Conservation (phyloP, 805 yeast species). For the Maudiozyma saulgeensis region DNA sequence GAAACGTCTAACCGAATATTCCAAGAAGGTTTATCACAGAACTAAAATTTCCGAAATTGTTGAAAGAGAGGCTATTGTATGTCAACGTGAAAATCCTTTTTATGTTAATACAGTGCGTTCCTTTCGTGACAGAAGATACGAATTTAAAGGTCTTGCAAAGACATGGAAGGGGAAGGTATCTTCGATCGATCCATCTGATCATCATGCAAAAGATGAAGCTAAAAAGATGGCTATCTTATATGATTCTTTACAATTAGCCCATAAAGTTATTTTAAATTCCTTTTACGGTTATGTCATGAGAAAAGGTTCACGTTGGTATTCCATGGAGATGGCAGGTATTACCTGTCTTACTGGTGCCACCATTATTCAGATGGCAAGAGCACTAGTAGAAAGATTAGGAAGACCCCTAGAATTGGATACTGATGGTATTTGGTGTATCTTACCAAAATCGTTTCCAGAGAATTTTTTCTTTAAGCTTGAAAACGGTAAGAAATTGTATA, state of each 20-base stretch:
- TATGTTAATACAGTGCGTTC: slow-evolving; percentile 89
- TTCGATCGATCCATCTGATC: slow-evolving; percentile 43
- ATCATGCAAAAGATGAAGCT: slow-evolving; percentile 73
- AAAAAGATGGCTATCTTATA: slow-evolving; percentile 86
- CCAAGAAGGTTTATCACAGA: slow-evolving; percentile 75
- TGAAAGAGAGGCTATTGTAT: slow-evolving; percentile 85
- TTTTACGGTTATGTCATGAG: slow-evolving; percentile 98
- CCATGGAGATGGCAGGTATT: slow-evolving; percentile 99
- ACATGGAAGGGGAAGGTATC: slow-evolving; percentile 81
- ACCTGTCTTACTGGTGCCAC: slow-evolving; percentile 98
- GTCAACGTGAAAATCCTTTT: slow-evolving; percentile 96
- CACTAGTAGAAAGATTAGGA: slow-evolving; percentile 84
- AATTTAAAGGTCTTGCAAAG: slow-evolving; percentile 86
- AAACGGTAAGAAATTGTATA: slow-evolving; percentile 64
- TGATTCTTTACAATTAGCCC: slow-evolving; percentile 93
- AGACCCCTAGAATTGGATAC: slow-evolving; percentile 94
- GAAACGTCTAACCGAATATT: slow-evolving; percentile 72
- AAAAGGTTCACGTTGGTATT: slow-evolving; percentile 98
- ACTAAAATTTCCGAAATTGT: slow-evolving; percentile 74
- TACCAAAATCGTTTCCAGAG: slow-evolving; percentile 91
- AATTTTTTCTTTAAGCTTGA: slow-evolving; percentile 60
- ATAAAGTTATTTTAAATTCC: slow-evolving; percentile 90
- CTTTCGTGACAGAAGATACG: slow-evolving; percentile 93
- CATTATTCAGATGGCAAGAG: slow-evolving; percentile 93
- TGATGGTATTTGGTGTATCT: slow-evolving; percentile 98